phyloP scores from a whole-genome alignment of 805 yeast genomes.

The Hemisphaericaspora nanyangensis region DNA sequence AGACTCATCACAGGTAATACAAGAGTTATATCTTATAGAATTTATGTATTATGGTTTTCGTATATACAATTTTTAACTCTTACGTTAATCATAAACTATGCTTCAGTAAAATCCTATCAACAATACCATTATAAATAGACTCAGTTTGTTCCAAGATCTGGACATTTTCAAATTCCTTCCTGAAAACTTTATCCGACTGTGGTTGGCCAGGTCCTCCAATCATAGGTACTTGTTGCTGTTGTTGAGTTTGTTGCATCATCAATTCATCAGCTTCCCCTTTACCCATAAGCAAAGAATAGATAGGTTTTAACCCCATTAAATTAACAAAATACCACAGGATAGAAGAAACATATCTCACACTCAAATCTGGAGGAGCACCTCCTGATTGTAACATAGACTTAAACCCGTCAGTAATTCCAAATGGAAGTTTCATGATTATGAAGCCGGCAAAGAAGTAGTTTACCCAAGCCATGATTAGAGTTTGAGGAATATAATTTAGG shows the following conservation, averaged over 20 bases:
- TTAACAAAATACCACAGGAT: slow-evolving; percentile 95
- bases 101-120: slow-evolving; percentile 43
- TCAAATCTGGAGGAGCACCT: slow-evolving; percentile 76
- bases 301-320: slow-evolving; percentile 76
- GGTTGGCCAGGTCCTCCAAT: slow-evolving; percentile 58
- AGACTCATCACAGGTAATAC: too few species aligned
- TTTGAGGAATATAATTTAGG: slow-evolving; percentile 85
- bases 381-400: slow-evolving; percentile 91
- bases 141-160: slow-evolving; percentile 52
- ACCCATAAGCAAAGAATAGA: slow-evolving; percentile 66
- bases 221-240: slow-evolving; percentile 35
- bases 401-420: slow-evolving; percentile 84
- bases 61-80: too few species aligned
- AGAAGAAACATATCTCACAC: slow-evolving; percentile 88
- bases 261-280: slow-evolving; percentile 44
- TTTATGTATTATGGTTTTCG: too few species aligned
- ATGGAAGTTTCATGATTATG: slow-evolving; percentile 75
- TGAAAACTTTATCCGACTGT: slow-evolving; percentile 58
- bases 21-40: too few species aligned
- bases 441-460: slow-evolving; percentile 91
- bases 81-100: slow-evolving; percentile 2
- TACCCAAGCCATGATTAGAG: slow-evolving; percentile 94
- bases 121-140: slow-evolving; percentile 54
- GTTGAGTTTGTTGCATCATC: slow-evolving; percentile 35
- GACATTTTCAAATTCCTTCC: slow-evolving; percentile 68